A percentile compares a stretch with the other conserved stretches of the same genome.
Conservation (phyloP, 768 basidiomycete species). For the Leccinum broughii region DNA sequence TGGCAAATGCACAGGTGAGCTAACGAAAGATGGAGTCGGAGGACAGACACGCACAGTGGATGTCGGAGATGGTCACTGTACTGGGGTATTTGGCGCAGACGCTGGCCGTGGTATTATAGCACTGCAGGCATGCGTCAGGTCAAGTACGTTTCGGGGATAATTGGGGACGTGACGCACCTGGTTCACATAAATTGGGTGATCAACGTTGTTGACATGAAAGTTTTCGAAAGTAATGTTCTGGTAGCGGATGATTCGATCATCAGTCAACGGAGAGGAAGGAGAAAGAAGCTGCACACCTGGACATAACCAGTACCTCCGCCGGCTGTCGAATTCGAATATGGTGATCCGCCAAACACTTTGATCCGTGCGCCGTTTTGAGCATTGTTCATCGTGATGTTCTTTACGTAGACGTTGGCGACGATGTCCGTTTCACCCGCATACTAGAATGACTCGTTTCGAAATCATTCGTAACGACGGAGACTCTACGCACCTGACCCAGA, state of each 20-base stretch:
- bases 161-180: slow-evolving; percentile 25
- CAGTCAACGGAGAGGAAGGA: not conserved
- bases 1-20: slow-evolving; percentile 4
- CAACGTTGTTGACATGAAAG: slow-evolving; percentile 37
- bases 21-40: not conserved
- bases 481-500: slow-evolving; percentile 38
- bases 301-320: slow-evolving; percentile 48
- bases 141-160: not conserved
- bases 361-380: slow-evolving; percentile 52
- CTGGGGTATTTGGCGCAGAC: slow-evolving; percentile 41
- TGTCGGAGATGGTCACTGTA: slow-evolving; percentile 40
- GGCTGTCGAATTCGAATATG: slow-evolving; percentile 37
- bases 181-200: slow-evolving; percentile 43
- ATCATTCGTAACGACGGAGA: not conserved
- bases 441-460: slow-evolving; percentile 16
- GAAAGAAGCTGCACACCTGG: slow-evolving; percentile 22
- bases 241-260: not conserved
- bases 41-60: slow-evolving; percentile 37
- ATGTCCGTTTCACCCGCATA: slow-evolving; percentile 43
- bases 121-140: slow-evolving; percentile 24
- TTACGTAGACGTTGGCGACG: slow-evolving; percentile 43
- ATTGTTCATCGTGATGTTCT: slow-evolving; percentile 45
- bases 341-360: slow-evolving; percentile 50
- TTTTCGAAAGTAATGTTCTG: slow-evolving; percentile 28
- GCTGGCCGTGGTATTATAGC: slow-evolving; percentile 36